Conservation (phyloP, 2,329 filamentous ascomycete genomes). For the Ophiocordyceps camponoti-leonardi region DNA sequence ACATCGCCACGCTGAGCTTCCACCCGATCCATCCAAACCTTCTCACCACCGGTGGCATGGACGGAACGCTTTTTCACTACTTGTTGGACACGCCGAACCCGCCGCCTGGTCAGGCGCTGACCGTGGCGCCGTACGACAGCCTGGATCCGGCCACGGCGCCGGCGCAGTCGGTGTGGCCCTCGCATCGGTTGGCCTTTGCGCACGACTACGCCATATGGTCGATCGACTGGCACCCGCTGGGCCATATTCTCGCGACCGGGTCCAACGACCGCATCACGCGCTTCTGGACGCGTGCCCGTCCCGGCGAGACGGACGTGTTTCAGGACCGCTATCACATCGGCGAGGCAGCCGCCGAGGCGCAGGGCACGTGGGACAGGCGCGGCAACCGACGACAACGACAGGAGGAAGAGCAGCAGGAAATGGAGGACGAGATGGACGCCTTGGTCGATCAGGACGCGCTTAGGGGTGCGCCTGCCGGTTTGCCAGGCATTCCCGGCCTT, state of each 20-base stretch:
- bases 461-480: slow-evolving; percentile 26
- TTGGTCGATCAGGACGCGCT: slow-evolving; percentile 73
- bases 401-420: slow-evolving; percentile 86
- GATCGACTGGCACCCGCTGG: slow-evolving; percentile 91
- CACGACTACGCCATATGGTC: slow-evolving; percentile 97
- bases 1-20: slow-evolving; percentile 83
- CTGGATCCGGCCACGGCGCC: slow-evolving; percentile 64
- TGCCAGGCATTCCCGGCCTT: slow-evolving; percentile 45
- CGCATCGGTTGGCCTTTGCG: slow-evolving; percentile 71
- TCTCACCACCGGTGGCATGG: slow-evolving; percentile 76
- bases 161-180: slow-evolving; percentile 81
- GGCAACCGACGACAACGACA: slow-evolving; percentile 62
- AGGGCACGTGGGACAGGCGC: slow-evolving; percentile 83
- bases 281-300: slow-evolving; percentile 86
- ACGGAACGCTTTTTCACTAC: slow-evolving; percentile 84
- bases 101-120: slow-evolving; percentile 52
- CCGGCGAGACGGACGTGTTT: slow-evolving; percentile 69
- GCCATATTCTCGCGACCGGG: slow-evolving; percentile 86
- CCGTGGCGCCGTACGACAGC: slow-evolving; percentile 70
- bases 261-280: slow-evolving; percentile 93
- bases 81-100: slow-evolving; percentile 89
- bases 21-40: slow-evolving; percentile 84
- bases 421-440: slow-evolving; percentile 84
- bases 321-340: slow-evolving; percentile 94
- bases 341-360: slow-evolving; percentile 78